Conservation (phyloP, 2,329 filamentous ascomycete genomes). For the Akanthomyces dipterigenus region DNA sequence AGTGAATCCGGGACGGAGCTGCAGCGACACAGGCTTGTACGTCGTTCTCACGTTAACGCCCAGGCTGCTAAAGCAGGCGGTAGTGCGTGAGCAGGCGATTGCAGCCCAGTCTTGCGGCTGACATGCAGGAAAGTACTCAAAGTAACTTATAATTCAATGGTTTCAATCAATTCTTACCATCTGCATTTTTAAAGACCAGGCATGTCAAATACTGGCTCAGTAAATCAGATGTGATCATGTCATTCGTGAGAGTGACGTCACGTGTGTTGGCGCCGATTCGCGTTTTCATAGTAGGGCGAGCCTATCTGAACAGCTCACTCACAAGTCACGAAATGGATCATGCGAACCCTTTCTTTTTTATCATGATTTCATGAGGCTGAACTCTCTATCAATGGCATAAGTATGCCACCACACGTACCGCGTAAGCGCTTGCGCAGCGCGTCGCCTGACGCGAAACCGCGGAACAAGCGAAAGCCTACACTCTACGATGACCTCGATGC, state of each 20-base stretch:
- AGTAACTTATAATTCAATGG: background rate
- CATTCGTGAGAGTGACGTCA: background rate
- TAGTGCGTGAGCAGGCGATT: background rate
- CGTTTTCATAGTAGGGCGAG: background rate
- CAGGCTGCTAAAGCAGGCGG: background rate
- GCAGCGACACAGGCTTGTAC: background rate
- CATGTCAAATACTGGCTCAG: background rate
- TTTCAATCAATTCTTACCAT: background rate
- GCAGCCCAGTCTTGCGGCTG: background rate
- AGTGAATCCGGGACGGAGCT: background rate
- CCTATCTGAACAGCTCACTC: background rate
- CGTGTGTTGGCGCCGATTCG: conserved; percentile 1
- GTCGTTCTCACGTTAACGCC: background rate
- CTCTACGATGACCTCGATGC: conserved; percentile 57
- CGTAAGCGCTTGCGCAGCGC: conserved; percentile 55
- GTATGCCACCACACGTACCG: conserved; percentile 62
- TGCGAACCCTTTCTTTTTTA: background rate
- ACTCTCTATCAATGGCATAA: conserved; percentile 6
- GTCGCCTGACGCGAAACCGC: conserved; percentile 21
- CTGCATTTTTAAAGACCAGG: too few relatives aligned
- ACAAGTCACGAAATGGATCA: background rate
- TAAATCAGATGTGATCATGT: background rate
- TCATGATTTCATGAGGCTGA: background rate
- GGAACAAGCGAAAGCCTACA: conserved; percentile 42
- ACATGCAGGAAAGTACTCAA: background rate